Percentiles rank a stretch among this genome's conserved stretches.
Evolutionary conservation across 345 rosid species (phyloP).

Genomic region (Arabis alpina): DNA sequence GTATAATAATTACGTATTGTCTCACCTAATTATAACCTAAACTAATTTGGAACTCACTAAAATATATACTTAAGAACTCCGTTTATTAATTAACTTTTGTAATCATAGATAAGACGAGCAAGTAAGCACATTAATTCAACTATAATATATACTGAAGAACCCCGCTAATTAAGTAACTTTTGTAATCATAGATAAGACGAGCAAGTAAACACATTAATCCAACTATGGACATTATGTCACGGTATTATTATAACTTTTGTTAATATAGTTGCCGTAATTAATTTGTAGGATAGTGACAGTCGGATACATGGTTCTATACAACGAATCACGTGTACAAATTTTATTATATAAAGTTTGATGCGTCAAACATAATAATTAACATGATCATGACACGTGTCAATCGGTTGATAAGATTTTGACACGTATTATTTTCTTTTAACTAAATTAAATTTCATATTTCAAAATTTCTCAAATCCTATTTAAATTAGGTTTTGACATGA

Average conservation of each 20-base stretch:
- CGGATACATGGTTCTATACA: conserved; percentile 4
- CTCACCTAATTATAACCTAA: conserved; percentile 12
- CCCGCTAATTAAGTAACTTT: background rate
- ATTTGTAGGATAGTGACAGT: conserved; percentile 29
- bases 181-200: conserved; percentile 18
- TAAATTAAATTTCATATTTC: no score
- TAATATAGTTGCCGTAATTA: conserved; percentile 1
- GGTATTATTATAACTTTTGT: background rate
- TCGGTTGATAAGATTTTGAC: no score
- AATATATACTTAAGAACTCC: conserved; percentile 13
- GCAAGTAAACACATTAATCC: conserved; percentile 23
- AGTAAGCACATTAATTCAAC: conserved; percentile 23
- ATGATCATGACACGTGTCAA: no score
- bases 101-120: conserved; percentile 27
- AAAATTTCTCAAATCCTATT: no score
- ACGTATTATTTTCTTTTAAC: no score
- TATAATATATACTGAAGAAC: conserved; percentile 4
- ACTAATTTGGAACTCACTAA: background rate
- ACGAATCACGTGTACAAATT: background rate
- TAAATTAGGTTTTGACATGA: no score
- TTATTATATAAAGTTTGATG: no score
- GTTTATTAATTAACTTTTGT: background rate
- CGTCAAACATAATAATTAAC: no score
- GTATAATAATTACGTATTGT: conserved; percentile 15
- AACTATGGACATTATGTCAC: conserved; percentile 26